A percentile compares a stretch with the other conserved stretches of the same genome.
These are phyloP conservation scores for Elymus sibiricus DNA, from an alignment of 176 grass and related monocot species.

Conservation along the genomic window DNA sequence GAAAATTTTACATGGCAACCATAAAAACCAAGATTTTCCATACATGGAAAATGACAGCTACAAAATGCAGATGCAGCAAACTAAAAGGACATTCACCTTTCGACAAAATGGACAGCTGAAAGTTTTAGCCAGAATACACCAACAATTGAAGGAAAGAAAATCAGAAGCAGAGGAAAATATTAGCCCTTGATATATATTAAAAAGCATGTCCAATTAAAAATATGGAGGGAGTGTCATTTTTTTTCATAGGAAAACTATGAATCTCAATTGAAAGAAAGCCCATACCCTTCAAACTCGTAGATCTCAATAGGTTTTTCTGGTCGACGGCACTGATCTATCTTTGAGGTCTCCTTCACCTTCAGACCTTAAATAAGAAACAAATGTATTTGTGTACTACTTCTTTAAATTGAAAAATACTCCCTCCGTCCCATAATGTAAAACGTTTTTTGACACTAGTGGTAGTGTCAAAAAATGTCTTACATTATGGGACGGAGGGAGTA, in stretches of 20 bases:
- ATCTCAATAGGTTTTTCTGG: constrained; percentile 90
- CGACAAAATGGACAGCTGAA: constrained; percentile 92
- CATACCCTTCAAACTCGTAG: constrained; percentile 91
- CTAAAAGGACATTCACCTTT: constrained; percentile 52
- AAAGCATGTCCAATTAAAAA: not conserved
- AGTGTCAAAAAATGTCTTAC: too few relatives aligned
- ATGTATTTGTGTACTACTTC: not conserved
- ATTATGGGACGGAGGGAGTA: too few relatives aligned
- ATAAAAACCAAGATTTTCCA: not conserved
- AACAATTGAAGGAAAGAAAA: constrained; percentile 17
- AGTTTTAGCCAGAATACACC: constrained; percentile 18
- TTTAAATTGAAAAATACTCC: not conserved
- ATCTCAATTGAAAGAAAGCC: not conserved
- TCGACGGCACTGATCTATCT: constrained; percentile 56
- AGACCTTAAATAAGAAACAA: constrained; percentile 36
- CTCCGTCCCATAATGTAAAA: too few relatives aligned
- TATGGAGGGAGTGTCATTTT: not conserved
- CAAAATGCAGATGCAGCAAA: not conserved
- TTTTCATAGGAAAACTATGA: not conserved
- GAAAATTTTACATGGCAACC: constrained; percentile 20
- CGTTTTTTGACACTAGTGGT: too few relatives aligned
- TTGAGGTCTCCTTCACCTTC: constrained; percentile 89
- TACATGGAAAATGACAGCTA: not conserved
- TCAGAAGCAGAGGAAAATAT: constrained; percentile 15
- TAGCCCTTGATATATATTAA: not conserved